Evolutionary conservation across 129 eudicot species (phyloP).

Genomic region (Gnaphalium uliginosum): DNA sequence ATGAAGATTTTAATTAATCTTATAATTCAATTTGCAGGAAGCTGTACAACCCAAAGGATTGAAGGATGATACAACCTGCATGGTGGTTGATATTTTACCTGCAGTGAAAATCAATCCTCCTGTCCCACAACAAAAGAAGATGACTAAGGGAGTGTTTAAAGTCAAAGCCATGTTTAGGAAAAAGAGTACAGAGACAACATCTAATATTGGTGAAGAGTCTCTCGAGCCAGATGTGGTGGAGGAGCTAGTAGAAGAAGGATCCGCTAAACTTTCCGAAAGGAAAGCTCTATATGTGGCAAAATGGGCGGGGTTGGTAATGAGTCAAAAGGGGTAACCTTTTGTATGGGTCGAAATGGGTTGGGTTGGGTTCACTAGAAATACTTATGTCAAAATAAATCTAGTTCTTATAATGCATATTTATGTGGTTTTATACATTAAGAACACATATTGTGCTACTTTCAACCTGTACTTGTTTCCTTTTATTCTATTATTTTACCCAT

Average conservation of each 20-base stretch:
- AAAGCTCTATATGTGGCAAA: background rate
- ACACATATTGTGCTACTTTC: background rate
- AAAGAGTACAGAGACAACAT: conserved; percentile 65
- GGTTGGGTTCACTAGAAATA: background rate
- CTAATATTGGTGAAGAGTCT: conserved; percentile 54
- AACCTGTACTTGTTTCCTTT: background rate
- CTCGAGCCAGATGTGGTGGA: conserved; percentile 75
- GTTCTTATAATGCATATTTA: too few relatives aligned
- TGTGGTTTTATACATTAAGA: background rate
- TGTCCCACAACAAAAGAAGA: conserved; percentile 68
- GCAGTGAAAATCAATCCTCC: conserved; percentile 70
- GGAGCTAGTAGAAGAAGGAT: conserved; percentile 94
- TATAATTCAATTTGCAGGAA: conserved; percentile 49
- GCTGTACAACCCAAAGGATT: conserved; percentile 86
- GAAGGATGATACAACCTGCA: conserved; percentile 96
- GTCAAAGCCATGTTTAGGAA: conserved; percentile 77
- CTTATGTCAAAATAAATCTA: too few relatives aligned
- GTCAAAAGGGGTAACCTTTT: background rate
- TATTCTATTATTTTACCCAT: background rate
- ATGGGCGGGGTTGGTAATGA: background rate
- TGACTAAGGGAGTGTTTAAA: conserved; percentile 62
- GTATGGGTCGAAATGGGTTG: background rate
- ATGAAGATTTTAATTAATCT: conserved; percentile 15
- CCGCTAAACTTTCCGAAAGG: conserved; percentile 92
- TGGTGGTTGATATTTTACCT: conserved; percentile 80